Evolutionary conservation across 805 yeast genomes (phyloP).

Genomic region (Alloascoidea africana): DNA sequence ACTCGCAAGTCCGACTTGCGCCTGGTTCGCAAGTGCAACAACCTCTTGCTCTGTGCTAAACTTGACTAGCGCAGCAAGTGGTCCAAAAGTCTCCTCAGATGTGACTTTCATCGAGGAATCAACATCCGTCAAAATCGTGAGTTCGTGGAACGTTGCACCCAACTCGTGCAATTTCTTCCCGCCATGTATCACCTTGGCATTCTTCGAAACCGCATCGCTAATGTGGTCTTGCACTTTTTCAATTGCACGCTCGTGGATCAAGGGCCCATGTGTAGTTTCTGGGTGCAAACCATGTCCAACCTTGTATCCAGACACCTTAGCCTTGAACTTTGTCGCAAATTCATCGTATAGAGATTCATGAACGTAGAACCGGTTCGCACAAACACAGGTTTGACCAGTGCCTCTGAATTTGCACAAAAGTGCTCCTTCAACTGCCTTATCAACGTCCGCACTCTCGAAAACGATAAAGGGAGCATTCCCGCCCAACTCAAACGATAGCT

Average conservation of each 20-base stretch:
- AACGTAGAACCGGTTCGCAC: constrained; percentile 58
- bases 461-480: constrained; percentile 74
- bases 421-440: constrained; percentile 51
- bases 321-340: constrained; percentile 34
- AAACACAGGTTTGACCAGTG: constrained; percentile 71
- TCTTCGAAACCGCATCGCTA: constrained; percentile 47
- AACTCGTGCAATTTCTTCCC: constrained; percentile 38
- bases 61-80: constrained; percentile 55
- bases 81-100: constrained; percentile 73
- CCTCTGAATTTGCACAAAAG: constrained; percentile 57
- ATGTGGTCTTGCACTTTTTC: constrained; percentile 47
- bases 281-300: constrained; percentile 50
- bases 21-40: constrained; percentile 42
- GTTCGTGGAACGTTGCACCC: constrained; percentile 51
- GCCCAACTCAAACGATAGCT: constrained; percentile 60
- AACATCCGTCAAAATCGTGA: constrained; percentile 52
- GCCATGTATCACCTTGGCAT: constrained; percentile 50
- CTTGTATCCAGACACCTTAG: constrained; percentile 25
- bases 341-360: constrained; percentile 52
- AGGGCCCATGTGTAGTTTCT: constrained; percentile 61
- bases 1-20: constrained; percentile 65
- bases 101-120: constrained; percentile 39
- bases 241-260: constrained; percentile 49
- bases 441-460: constrained; percentile 58
- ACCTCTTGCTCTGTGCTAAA: constrained; percentile 55